Evolutionary conservation across 129 eudicot species (phyloP).

Genomic region (Arctium minus): DNA sequence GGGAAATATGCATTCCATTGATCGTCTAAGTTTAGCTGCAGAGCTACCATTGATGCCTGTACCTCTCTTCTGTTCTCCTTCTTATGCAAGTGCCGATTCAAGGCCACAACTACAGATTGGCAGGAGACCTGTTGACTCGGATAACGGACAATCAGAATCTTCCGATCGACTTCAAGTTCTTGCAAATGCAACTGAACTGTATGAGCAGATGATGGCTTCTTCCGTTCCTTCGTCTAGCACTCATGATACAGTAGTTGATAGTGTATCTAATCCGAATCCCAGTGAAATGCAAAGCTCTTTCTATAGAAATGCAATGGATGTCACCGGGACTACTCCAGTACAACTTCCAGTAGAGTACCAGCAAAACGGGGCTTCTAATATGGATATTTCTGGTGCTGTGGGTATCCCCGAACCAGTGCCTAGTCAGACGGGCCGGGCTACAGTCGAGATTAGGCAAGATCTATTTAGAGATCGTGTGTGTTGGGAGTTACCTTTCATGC

Average conservation of each 20-base stretch:
- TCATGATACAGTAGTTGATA: slow-evolving; percentile 37
- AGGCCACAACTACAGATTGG: slow-evolving; percentile 47
- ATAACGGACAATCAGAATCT: slow-evolving; percentile 24
- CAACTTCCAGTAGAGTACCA: not conserved
- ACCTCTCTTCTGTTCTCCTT: slow-evolving; percentile 48
- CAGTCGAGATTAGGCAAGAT: slow-evolving; percentile 18
- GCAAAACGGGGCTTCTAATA: slow-evolving; percentile 8
- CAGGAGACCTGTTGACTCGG: slow-evolving; percentile 38
- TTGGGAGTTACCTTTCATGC: slow-evolving; percentile 87
- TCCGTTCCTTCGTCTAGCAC: slow-evolving; percentile 41
- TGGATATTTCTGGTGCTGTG: slow-evolving; percentile 21
- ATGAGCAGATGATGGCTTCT: slow-evolving; percentile 78
- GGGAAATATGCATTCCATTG: slow-evolving; percentile 66
- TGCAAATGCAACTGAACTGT: slow-evolving; percentile 88
- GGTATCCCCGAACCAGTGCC: slow-evolving; percentile 5
- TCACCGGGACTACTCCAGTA: slow-evolving; percentile 48
- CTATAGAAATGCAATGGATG: slow-evolving; percentile 42
- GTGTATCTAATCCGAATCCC: slow-evolving; percentile 24
- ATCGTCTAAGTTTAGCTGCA: slow-evolving; percentile 47
- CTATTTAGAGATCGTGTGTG: slow-evolving; percentile 56
- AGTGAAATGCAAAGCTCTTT: slow-evolving; percentile 31
- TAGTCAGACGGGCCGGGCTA: not conserved
- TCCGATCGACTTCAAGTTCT: slow-evolving; percentile 81
- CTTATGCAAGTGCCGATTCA: slow-evolving; percentile 35
- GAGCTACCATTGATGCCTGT: slow-evolving; percentile 67